Conservation (phyloP, 148 eudicot species). For the Amaranthus palmeri region DNA sequence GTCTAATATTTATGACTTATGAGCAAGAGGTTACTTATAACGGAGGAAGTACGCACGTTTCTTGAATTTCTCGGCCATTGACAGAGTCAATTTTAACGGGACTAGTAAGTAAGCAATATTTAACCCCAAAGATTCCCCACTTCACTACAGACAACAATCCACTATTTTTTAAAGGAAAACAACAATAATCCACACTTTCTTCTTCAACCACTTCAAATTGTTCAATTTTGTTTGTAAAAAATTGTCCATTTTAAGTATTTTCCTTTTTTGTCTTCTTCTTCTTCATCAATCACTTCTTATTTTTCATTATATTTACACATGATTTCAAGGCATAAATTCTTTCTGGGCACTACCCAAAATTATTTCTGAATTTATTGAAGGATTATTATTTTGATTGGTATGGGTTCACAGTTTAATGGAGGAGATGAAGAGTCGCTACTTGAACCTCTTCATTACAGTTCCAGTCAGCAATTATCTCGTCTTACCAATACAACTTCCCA, state of each 20-base stretch:
- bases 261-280: conserved; percentile 1
- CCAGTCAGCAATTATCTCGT: conserved; percentile 25
- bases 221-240: neutral
- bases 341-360: too few species aligned
- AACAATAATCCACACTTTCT: neutral
- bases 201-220: neutral
- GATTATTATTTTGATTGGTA: neutral
- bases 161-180: too few species aligned
- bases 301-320: too few species aligned
- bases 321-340: neutral
- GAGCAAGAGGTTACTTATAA: too few species aligned
- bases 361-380: neutral
- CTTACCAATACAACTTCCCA: conserved; percentile 60
- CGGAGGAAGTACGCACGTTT: too few species aligned
- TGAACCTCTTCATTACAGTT: conserved; percentile 25
- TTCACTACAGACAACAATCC: too few species aligned
- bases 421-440: conserved; percentile 28
- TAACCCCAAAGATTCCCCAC: too few species aligned
- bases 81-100: too few species aligned
- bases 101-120: too few species aligned
- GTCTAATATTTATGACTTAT: too few species aligned
- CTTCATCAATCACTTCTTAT: neutral
- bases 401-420: conserved; percentile 24
- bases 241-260: neutral
- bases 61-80: too few species aligned